These are phyloP conservation scores for Ogataea methanolica DNA, from an alignment of 805 yeast genomes.

Conservation along the genomic window DNA sequence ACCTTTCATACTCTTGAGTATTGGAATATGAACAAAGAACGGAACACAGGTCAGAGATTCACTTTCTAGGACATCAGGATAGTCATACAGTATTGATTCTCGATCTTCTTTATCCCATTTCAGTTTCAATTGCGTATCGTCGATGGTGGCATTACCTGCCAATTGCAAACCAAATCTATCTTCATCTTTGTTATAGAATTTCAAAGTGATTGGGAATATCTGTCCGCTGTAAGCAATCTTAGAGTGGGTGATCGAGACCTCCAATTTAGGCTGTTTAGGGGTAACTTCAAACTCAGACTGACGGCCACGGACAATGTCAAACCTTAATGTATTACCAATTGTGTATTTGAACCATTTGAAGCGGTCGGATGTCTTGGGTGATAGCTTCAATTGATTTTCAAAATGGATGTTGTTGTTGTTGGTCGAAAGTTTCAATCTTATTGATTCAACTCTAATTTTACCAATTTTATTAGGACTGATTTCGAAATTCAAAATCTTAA, in stretches of 20 bases:
- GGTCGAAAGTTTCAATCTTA: constrained; percentile 10
- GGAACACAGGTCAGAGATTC: not conserved
- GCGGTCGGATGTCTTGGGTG: not conserved
- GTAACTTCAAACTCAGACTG: constrained; percentile 26
- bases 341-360: constrained; percentile 12
- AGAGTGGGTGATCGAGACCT: constrained; percentile 19
- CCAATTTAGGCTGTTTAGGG: constrained; percentile 36
- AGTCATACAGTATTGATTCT: constrained; percentile 3
- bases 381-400: constrained; percentile 10
- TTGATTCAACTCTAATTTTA: constrained; percentile 17
- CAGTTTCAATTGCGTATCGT: constrained; percentile 7
- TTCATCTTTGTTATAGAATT: constrained; percentile 28
- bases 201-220: constrained; percentile 19
- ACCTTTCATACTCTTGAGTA: constrained; percentile 11
- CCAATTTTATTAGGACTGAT: constrained; percentile 22
- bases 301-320: constrained; percentile 11
- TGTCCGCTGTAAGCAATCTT: constrained; percentile 32
- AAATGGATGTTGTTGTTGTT: constrained; percentile 10
- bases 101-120: constrained; percentile 17
- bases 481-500: constrained; percentile 17
- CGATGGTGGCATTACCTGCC: constrained; percentile 8
- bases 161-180: constrained; percentile 29
- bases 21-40: constrained; percentile 18
- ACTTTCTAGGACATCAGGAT: constrained; percentile 7
- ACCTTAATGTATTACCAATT: constrained; percentile 3